A percentile compares a stretch with the other conserved stretches of the same genome.
phyloP scores from a whole-genome alignment of 768 basidiomycete species.

The Pleurotus pulmonarius region DNA sequence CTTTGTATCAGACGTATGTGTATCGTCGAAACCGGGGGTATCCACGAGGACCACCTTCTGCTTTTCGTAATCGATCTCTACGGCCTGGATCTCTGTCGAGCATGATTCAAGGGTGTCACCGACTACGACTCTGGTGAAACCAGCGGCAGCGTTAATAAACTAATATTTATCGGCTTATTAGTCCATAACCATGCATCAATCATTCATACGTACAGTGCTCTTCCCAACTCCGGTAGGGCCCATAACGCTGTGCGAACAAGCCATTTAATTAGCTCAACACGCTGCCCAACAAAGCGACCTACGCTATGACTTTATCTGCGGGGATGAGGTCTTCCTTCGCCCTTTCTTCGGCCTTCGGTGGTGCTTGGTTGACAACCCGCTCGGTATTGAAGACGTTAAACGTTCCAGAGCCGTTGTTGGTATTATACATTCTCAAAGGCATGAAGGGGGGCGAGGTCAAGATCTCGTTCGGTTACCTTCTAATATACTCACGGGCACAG shows the following conservation, averaged over 20 bases:
- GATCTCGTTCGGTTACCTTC: too few species aligned
- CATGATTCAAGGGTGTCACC: slow-evolving; percentile 27
- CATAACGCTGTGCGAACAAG: background rate
- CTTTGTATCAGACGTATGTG: slow-evolving; percentile 15
- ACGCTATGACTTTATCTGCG: background rate
- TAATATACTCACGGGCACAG: too few species aligned
- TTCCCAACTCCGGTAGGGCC: slow-evolving; percentile 15
- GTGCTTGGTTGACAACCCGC: background rate
- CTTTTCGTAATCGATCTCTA: slow-evolving; percentile 10
- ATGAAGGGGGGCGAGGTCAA: too few species aligned
- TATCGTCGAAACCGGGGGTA: slow-evolving; percentile 26
- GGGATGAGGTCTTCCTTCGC: background rate
- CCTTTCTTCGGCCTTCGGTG: background rate
- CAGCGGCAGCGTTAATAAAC: slow-evolving; percentile 22
- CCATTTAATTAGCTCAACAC: background rate
- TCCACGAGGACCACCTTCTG: slow-evolving; percentile 21
- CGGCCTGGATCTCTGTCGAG: slow-evolving; percentile 26
- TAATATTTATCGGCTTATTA: slow-evolving; percentile 1
- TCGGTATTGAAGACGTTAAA: background rate
- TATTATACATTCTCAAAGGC: too few species aligned
- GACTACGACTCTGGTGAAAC: slow-evolving; percentile 9
- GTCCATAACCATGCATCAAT: background rate
- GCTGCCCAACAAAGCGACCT: background rate
- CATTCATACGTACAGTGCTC: slow-evolving; percentile 18
- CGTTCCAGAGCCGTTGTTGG: background rate